Conservation (phyloP, 2,329 filamentous ascomycete species). For the Xylaria sp. region DNA sequence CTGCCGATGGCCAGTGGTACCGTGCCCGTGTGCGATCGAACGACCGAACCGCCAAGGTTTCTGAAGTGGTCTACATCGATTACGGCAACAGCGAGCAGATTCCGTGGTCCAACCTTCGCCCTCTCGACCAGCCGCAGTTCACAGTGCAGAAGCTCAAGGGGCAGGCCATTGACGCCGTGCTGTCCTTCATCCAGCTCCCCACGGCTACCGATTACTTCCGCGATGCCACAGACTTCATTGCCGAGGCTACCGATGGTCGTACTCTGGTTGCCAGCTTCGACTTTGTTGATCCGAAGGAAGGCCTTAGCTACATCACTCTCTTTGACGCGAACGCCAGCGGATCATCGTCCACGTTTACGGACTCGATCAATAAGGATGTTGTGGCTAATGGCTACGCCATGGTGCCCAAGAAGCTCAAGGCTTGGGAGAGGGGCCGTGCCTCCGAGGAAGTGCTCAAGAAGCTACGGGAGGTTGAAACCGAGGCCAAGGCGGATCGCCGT, state of each 20-base stretch:
- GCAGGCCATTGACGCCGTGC: conserved; percentile 85
- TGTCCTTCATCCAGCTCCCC: conserved; percentile 91
- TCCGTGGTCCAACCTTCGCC: conserved; percentile 83
- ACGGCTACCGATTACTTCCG: conserved; percentile 81
- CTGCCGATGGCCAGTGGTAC: conserved; percentile 92
- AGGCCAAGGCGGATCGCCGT: conserved; percentile 80
- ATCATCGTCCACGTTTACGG: conserved; percentile 62
- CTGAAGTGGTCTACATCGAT: conserved; percentile 94
- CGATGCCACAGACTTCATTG: conserved; percentile 81
- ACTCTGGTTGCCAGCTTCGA: conserved; percentile 92
- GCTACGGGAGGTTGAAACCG: conserved; percentile 76
- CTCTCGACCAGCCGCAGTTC: conserved; percentile 84
- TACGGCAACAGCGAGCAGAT: conserved; percentile 94
- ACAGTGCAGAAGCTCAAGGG: conserved; percentile 81
- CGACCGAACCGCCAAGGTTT: conserved; percentile 87
- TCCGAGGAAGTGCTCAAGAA: conserved; percentile 77
- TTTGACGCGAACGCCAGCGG: conserved; percentile 77
- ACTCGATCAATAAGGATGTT: conserved; percentile 91
- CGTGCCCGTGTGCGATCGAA: conserved; percentile 90
- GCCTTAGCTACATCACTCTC: conserved; percentile 84
- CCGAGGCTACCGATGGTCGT: conserved; percentile 77
- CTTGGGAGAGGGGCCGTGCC: conserved; percentile 81
- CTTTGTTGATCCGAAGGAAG: conserved; percentile 80
- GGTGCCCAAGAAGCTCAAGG: conserved; percentile 90
- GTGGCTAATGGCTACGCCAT: conserved; percentile 86